Percentiles rank a stretch among this genome's conserved stretches.
Evolutionary conservation across 2,329 filamentous ascomycete genomes (phyloP).

Genomic region (Fusarium sp.): DNA sequence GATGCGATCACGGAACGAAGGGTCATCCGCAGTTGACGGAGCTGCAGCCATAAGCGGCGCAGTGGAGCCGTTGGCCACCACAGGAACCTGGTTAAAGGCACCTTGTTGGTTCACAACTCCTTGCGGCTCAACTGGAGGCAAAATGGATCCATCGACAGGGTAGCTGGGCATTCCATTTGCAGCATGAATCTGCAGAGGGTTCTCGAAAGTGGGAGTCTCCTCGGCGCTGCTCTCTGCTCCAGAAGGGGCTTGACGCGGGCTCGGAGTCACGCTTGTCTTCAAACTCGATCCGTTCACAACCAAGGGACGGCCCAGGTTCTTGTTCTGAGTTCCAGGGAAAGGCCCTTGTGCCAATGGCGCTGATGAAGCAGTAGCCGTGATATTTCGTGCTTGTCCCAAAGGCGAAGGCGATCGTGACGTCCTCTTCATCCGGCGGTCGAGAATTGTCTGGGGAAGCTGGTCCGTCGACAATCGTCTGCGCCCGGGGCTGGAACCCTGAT

Average conservation of each 20-base stretch:
- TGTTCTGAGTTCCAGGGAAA: slow-evolving; percentile 53
- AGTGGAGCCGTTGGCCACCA: slow-evolving; percentile 53
- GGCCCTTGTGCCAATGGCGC: slow-evolving; percentile 55
- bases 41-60: slow-evolving; percentile 38
- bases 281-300: slow-evolving; percentile 64
- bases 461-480: slow-evolving; percentile 65
- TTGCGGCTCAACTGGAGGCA: slow-evolving; percentile 22
- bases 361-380: slow-evolving; percentile 56
- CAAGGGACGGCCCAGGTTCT: slow-evolving; percentile 57
- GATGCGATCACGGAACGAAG: slow-evolving; percentile 58
- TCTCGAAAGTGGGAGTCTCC: slow-evolving; percentile 43
- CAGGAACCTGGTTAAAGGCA: slow-evolving; percentile 46
- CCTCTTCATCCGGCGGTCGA: slow-evolving; percentile 65
- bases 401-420: slow-evolving; percentile 69
- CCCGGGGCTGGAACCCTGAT: slow-evolving; percentile 51
- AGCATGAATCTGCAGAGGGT: slow-evolving; percentile 46
- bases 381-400: slow-evolving; percentile 61
- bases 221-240: slow-evolving; percentile 39
- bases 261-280: slow-evolving; percentile 50
- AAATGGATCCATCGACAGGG: slow-evolving; percentile 24
- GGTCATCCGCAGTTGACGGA: slow-evolving; percentile 50
- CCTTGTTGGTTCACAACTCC: slow-evolving; percentile 32
- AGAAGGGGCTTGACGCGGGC: slow-evolving; percentile 34
- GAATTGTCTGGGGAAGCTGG: slow-evolving; percentile 64
- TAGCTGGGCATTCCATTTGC: slow-evolving; percentile 24